phyloP scores from a whole-genome alignment of 108 stramenopile species.

The Cyclotella choctawhatcheeana region DNA sequence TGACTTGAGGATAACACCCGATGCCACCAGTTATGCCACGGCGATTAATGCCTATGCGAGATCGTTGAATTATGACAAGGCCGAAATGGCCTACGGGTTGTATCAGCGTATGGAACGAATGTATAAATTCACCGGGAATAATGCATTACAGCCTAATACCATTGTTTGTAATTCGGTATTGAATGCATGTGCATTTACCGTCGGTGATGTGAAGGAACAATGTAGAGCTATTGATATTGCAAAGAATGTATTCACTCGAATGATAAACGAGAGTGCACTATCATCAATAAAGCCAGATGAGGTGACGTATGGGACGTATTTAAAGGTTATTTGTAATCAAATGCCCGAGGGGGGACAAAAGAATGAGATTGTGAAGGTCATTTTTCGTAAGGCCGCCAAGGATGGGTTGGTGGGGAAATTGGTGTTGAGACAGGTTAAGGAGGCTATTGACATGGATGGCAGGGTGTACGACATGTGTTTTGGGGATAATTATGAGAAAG shows the following conservation, averaged over 20 bases:
- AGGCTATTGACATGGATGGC: conserved; percentile 32
- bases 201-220: conserved; percentile 60
- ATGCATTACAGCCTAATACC: conserved; percentile 58
- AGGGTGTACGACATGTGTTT: no score
- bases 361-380: conserved; percentile 56
- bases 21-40: conserved; percentile 67
- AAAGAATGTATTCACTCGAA: conserved; percentile 33
- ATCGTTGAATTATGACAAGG: conserved; percentile 64
- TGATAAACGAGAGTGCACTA: conserved; percentile 58
- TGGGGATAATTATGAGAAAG: conserved; percentile 51
- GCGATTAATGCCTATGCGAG: conserved; percentile 77
- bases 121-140: conserved; percentile 53
- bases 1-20: conserved; percentile 59
- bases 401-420: conserved; percentile 77
- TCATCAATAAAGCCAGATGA: conserved; percentile 69
- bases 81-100: conserved; percentile 64
- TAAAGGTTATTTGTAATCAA: conserved; percentile 75
- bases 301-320: conserved; percentile 82
- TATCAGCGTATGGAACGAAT: conserved; percentile 63
- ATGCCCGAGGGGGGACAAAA: conserved; percentile 63
- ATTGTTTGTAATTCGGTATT: conserved; percentile 78
- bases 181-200: conserved; percentile 81
- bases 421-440: conserved; percentile 69
- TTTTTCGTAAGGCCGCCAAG: conserved; percentile 64
- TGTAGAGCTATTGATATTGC: conserved; percentile 75